Percentiles rank a stretch among this genome's conserved stretches.
phyloP scores from a whole-genome alignment of 768 basidiomycete genomes.

The Suillus americanus region DNA sequence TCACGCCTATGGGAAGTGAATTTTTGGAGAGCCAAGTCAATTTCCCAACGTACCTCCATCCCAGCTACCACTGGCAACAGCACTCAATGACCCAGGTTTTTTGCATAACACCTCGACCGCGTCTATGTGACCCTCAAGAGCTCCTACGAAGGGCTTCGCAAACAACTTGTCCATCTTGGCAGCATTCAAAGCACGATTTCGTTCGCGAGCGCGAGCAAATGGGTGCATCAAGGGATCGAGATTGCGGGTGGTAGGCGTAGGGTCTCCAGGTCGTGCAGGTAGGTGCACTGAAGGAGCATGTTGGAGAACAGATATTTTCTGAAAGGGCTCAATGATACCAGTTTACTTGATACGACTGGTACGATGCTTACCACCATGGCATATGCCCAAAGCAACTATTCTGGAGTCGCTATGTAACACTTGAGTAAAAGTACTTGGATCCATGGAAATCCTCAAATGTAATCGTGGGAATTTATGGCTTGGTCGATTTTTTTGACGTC shows the following conservation, averaged over 20 bases:
- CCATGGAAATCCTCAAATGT: background rate
- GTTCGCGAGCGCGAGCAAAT: constrained; percentile 89
- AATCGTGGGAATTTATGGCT: background rate
- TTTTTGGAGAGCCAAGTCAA: background rate
- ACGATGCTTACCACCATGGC: constrained; percentile 9
- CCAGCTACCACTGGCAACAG: constrained; percentile 90
- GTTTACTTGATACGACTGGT: background rate
- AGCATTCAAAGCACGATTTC: constrained; percentile 90
- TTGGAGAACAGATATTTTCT: constrained; percentile 89
- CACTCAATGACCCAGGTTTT: constrained; percentile 69
- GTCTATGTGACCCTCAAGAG: constrained; percentile 90
- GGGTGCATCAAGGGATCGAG: constrained; percentile 95
- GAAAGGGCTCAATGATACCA: constrained; percentile 7
- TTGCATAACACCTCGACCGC: constrained; percentile 86
- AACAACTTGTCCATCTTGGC: constrained; percentile 97
- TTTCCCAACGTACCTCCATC: constrained; percentile 77
- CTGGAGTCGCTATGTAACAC: background rate
- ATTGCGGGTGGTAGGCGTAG: constrained; percentile 87
- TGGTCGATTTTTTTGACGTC: background rate
- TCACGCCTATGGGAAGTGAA: constrained; percentile 56
- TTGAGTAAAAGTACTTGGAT: background rate
- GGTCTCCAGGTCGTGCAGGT: constrained; percentile 75
- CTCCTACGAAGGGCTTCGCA: constrained; percentile 92
- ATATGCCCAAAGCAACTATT: background rate
- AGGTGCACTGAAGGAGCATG: constrained; percentile 77